These are phyloP conservation scores for Populus hybrid DNA, from an alignment of 441 rosid species.

Conservation along the genomic window DNA sequence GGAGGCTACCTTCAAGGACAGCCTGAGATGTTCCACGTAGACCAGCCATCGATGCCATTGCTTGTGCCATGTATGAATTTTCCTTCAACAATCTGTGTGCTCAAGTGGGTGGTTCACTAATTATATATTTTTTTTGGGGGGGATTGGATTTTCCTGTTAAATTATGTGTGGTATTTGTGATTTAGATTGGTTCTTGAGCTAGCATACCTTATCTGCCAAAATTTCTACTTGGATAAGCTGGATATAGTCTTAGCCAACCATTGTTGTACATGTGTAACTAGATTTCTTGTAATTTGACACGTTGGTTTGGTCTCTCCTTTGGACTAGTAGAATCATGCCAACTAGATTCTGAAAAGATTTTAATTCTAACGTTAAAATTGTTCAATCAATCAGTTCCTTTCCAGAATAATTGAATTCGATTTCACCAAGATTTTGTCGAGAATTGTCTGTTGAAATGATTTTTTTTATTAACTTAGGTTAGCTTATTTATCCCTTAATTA, in stretches of 20 bases:
- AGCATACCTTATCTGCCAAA: slow-evolving; percentile 53
- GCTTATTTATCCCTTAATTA: too few species aligned
- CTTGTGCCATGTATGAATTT: slow-evolving; percentile 51
- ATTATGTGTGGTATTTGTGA: slow-evolving; percentile 28
- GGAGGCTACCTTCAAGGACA: slow-evolving; percentile 66
- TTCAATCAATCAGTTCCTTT: background rate
- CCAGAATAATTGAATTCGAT: background rate
- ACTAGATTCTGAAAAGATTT: slow-evolving; percentile 20
- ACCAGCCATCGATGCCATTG: slow-evolving; percentile 79
- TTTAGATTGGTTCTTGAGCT: slow-evolving; percentile 32
- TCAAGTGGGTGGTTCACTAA: background rate
- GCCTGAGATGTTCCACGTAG: slow-evolving; percentile 62
- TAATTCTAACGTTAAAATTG: background rate
- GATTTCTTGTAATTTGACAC: slow-evolving; percentile 28
- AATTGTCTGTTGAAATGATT: background rate
- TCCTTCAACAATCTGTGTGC: background rate
- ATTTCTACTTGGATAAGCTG: slow-evolving; percentile 43
- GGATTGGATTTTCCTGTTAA: slow-evolving; percentile 5
- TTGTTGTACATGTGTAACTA: slow-evolving; percentile 11
- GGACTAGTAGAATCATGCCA: slow-evolving; percentile 21
- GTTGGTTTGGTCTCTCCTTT: slow-evolving; percentile 30
- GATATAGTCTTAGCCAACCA: slow-evolving; percentile 39
- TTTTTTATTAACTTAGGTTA: too few species aligned
- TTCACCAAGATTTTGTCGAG: background rate
- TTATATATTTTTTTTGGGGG: slow-evolving; percentile 21